Evolutionary conservation across 225 moss, liverwort and hornwort species (phyloP).

Genomic region (Asterella californica): DNA sequence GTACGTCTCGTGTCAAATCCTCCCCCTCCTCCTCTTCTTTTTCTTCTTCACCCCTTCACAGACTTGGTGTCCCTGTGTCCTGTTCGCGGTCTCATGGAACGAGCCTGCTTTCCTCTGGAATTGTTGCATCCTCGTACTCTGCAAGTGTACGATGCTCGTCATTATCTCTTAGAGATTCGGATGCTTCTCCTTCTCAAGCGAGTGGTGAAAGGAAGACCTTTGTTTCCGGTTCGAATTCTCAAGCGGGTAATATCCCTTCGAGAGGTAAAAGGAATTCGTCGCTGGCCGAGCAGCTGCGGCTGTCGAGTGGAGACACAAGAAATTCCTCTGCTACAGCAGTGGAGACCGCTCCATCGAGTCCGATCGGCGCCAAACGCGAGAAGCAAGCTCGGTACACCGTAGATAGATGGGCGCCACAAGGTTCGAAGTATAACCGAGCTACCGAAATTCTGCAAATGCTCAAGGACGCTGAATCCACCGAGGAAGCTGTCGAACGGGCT

Average conservation of each 20-base stretch:
- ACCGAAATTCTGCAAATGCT: conserved; percentile 40
- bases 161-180: conserved; percentile 19
- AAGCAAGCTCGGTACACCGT: conserved; percentile 2
- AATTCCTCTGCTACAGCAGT: neutral
- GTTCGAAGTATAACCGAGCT: conserved; percentile 29
- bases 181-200: conserved; percentile 13
- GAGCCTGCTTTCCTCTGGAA: neutral
- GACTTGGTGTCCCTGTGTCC: neutral
- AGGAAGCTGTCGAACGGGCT: conserved; percentile 53
- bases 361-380: conserved; percentile 19
- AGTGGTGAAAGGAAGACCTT: neutral
- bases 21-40: neutral
- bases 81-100: neutral
- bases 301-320: neutral
- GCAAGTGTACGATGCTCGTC: conserved; percentile 8
- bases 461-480: conserved; percentile 46
- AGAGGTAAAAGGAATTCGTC: neutral
- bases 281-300: conserved; percentile 6
- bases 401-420: conserved; percentile 39
- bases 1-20: neutral
- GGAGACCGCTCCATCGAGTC: neutral
- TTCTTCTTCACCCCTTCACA: neutral
- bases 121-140: neutral
- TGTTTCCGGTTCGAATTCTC: conserved; percentile 3
- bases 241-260: conserved; percentile 1